Base-by-base conservation (phyloP, 148 eudicot genomes). In the Simmondsia chinensis region DNA sequence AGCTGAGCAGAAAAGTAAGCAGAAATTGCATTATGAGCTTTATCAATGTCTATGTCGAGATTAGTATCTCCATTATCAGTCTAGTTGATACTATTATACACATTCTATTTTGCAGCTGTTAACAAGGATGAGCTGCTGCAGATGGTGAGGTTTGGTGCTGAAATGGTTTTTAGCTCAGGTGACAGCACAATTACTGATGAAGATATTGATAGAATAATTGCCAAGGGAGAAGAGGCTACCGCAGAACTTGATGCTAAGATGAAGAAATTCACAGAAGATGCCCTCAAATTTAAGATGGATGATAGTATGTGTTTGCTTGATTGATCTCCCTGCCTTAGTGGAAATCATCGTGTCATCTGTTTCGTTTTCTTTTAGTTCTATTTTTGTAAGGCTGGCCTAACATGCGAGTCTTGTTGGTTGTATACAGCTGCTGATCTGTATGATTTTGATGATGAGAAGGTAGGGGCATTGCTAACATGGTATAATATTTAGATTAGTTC, bases 71-170 rank as follows among this genome's bases (percentile, higher is more conserved):
- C 4, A 3, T 3, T 14, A 26, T 28, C 19, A 33, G 3, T 50
- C n/a, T n/a, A n/a, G n/a, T n/a, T n/a, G n/a, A n/a, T n/a, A n/a
- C n/a, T n/a, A n/a, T n/a, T n/a, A 17, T 49, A 36, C 32, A 24
- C 57, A 10, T 52, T 31, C 32, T 33, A 46, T 21, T 44, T 29
- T 59, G 52, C 93, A 91, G 99, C 99, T 91, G 99, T 91, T 38
- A 91, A 91, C 74, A 91, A 91, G 71, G 99, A 91, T 64, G 99
- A 91, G 43, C 73, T 91, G 37, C 71, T 91, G 29, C 99, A 91
- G 76, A 91, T 91, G 99, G 99, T 91, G 84, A 82, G 99, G 59
- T 91, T 70, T 70, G 99, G 99, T 56, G 99, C 99, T 53, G 99
- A 91, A 70, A 91, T 91, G 99, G 99, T 91, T 61, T 91, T 91